phyloP scores from a whole-genome alignment of 2,329 filamentous ascomycete genomes.

The Stenocarpella maydis region DNA sequence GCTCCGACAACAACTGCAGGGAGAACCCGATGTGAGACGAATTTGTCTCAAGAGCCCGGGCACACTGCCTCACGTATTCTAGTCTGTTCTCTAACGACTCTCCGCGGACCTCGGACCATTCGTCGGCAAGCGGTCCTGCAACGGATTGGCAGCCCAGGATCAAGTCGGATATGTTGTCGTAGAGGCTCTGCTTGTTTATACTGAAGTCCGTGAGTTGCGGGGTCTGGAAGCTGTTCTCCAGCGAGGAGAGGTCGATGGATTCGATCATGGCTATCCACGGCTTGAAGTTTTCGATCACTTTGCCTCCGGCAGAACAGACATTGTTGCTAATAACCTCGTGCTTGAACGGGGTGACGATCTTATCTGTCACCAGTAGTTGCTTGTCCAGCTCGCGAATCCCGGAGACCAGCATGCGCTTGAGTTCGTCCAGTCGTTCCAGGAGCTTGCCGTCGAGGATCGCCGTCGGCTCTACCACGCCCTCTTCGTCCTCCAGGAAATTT shows the following conservation, averaged over 20 bases:
- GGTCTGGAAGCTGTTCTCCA: conserved; percentile 81
- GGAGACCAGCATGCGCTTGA: conserved; percentile 84
- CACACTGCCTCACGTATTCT: conserved; percentile 79
- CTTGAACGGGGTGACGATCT: conserved; percentile 78
- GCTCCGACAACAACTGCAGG: conserved; percentile 85
- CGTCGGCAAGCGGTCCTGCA: conserved; percentile 89
- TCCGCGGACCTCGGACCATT: conserved; percentile 93
- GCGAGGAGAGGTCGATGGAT: conserved; percentile 84
- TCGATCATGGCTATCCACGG: conserved; percentile 91
- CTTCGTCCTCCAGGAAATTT: conserved; percentile 86
- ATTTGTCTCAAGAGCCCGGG: conserved; percentile 83
- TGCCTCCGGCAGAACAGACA: conserved; percentile 79
- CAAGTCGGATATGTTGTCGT: conserved; percentile 92
- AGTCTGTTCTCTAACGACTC: conserved; percentile 89
- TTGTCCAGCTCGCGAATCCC: conserved; percentile 89
- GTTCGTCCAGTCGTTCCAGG: conserved; percentile 83
- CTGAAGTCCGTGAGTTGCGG: conserved; percentile 88
- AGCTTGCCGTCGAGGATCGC: conserved; percentile 78
- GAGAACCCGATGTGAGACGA: conserved; percentile 89
- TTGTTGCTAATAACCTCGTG: conserved; percentile 85
- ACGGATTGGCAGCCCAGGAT: conserved; percentile 88
- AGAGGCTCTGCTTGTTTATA: conserved; percentile 89
- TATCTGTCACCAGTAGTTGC: conserved; percentile 78
- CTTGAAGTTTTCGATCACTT: conserved; percentile 87
- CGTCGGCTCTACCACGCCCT: conserved; percentile 75